Base-by-base conservation (phyloP, 768 basidiomycete species). In the Suillus decipiens region DNA sequence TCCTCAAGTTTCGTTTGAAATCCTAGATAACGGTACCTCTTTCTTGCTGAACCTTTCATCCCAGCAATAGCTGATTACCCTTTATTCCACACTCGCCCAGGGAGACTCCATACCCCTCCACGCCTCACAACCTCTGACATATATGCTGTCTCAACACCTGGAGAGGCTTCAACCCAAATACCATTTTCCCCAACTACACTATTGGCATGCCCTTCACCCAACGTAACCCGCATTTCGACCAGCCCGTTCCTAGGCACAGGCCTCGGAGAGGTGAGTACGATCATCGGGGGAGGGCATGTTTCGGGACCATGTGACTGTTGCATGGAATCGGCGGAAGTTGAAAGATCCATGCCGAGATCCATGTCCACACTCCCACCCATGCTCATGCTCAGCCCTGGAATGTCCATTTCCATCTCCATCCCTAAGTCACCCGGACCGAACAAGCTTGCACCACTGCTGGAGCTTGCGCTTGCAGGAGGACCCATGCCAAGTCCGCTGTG, bases 41-140 rank as follows among this genome's bases (percentile, higher is more conserved):
- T n/a, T 34, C 51, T 53, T n/a, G 6, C 19, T 31, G 10, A 53
- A 34, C 9, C 1, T 51, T 51, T 11, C 24, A 56, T 56, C 37
- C 8, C 7, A 56, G 22, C 22, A 10, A 28, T 24, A 39, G 5
- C 15, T 1, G 1, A 39, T 39, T 10, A 56, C 5, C 22, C 11
- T 28, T 61, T 58, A 7, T 62, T 61, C 83, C 83, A 93, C 37
- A 92, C 79, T 62, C 87, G 81, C 22, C 90, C 92, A 45, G 89
- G 79, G 60, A 93, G 70, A 5, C 89, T 86, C 61, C 91, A 80
- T 10, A 83, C 76, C 7, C 92, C 91, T 4, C 92, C 92, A 17
- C 92, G 80, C 54, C 92, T 80, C 65, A 86, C 84, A 42, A 86
- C 80, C 70, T 93, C 90, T 67, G 91, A 90, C 70, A 93, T 75